Evolutionary conservation across 2,329 filamentous ascomycete species (phyloP).

Genomic region (Xylaria hypoxylon): DNA sequence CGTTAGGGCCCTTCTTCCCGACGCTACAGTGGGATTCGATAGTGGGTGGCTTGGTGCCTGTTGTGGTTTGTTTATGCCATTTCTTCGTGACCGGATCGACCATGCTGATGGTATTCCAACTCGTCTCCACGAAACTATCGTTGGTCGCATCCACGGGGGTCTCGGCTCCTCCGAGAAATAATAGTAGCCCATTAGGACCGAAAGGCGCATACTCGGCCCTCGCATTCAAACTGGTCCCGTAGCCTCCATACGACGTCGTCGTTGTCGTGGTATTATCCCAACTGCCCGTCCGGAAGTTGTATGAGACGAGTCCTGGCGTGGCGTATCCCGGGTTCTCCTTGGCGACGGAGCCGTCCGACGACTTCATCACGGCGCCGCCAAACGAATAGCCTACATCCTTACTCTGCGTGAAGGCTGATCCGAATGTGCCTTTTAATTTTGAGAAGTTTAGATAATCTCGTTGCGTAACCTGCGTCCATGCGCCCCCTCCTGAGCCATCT

Average conservation of each 20-base stretch:
- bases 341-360: constrained; percentile 45
- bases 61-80: constrained; percentile 53
- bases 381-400: constrained; percentile 50
- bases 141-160: constrained; percentile 42
- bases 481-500: constrained; percentile 51
- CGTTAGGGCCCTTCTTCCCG: constrained; percentile 50
- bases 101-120: constrained; percentile 50
- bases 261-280: constrained; percentile 52
- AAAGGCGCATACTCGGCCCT: constrained; percentile 51
- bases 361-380: constrained; percentile 46
- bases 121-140: constrained; percentile 39
- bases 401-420: constrained; percentile 46
- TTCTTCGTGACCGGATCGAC: constrained; percentile 51
- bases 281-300: constrained; percentile 48
- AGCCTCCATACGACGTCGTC: constrained; percentile 40
- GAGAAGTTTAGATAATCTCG: constrained; percentile 51
- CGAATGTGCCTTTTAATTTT: constrained; percentile 51
- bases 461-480: constrained; percentile 49
- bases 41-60: constrained; percentile 46
- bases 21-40: constrained; percentile 52
- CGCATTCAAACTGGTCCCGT: constrained; percentile 49
- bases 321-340: constrained; percentile 45
- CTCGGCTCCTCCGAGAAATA: constrained; percentile 51
- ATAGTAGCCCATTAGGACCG: constrained; percentile 50
- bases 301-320: constrained; percentile 50